Percentiles rank a stretch among this genome's conserved stretches.
Conservation (phyloP, 345 rosid species). For the Odontarrhena argentea region DNA sequence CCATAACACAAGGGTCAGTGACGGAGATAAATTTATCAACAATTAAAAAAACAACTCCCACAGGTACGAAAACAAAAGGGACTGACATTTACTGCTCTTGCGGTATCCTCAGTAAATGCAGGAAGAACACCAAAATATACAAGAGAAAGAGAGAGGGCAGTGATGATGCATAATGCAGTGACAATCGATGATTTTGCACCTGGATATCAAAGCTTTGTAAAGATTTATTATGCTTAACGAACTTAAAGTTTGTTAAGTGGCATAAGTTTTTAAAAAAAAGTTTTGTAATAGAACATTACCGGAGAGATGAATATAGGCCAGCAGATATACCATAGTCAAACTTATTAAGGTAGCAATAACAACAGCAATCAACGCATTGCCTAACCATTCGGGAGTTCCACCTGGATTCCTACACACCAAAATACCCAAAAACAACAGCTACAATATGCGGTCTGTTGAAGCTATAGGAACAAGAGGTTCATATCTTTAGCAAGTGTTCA, state of each 20-base stretch:
- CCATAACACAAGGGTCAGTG: neutral
- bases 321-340: constrained; percentile 76
- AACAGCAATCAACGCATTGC: constrained; percentile 54
- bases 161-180: constrained; percentile 51
- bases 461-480: constrained; percentile 5
- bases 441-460: constrained; percentile 11
- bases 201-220: constrained; percentile 34
- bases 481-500: too few relatives aligned
- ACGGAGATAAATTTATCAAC: neutral
- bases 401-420: constrained; percentile 75
- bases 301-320: constrained; percentile 88
- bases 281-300: constrained; percentile 46
- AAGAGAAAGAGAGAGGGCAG: constrained; percentile 57
- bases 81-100: constrained; percentile 91
- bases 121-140: constrained; percentile 66
- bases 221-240: constrained; percentile 3
- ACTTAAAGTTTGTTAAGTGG: neutral
- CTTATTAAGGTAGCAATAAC: constrained; percentile 62
- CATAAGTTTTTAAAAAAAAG: neutral
- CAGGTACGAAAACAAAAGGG: constrained; percentile 3
- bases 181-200: constrained; percentile 70
- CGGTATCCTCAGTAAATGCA: constrained; percentile 69
- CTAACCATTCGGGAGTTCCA: constrained; percentile 85
- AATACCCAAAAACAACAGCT: constrained; percentile 18
- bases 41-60: constrained; percentile 17